A percentile compares a stretch with the other conserved stretches of the same genome.
Conservation (phyloP, 805 yeast species). For the Hanseniaspora clermontiae region DNA sequence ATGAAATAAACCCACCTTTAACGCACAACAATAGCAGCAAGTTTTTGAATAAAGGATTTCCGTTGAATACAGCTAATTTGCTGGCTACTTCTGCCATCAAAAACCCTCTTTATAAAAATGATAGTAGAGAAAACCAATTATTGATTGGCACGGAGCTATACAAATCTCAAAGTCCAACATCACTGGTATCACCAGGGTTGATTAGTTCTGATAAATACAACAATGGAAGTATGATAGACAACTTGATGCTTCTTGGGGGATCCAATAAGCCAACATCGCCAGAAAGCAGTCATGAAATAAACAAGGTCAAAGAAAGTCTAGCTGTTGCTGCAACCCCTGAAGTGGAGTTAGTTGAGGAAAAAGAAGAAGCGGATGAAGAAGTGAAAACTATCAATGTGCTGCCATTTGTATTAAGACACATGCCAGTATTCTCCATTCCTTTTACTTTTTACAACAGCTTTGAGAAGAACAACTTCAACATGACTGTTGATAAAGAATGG, state of each 20-base stretch:
- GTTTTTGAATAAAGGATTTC: neutral
- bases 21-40: neutral
- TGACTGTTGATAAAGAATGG: neutral
- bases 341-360: neutral
- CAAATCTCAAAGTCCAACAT: neutral
- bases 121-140: neutral
- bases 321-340: neutral
- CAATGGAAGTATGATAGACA: neutral
- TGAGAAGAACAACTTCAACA: neutral
- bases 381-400: conserved; percentile 40
- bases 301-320: neutral
- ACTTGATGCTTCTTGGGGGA: neutral
- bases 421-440: conserved; percentile 54
- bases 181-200: neutral
- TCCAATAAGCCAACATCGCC: neutral
- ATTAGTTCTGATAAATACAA: neutral
- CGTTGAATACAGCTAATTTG: neutral
- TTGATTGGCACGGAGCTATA: conserved; percentile 3
- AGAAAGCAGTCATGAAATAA: neutral
- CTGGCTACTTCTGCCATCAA: neutral
- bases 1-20: neutral
- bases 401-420: conserved; percentile 54
- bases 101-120: neutral
- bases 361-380: neutral
- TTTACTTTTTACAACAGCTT: conserved; percentile 27